Percentiles rank a stretch among this genome's conserved stretches.
Conservation (phyloP, 768 basidiomycete genomes). For the Amanita jacksonii region DNA sequence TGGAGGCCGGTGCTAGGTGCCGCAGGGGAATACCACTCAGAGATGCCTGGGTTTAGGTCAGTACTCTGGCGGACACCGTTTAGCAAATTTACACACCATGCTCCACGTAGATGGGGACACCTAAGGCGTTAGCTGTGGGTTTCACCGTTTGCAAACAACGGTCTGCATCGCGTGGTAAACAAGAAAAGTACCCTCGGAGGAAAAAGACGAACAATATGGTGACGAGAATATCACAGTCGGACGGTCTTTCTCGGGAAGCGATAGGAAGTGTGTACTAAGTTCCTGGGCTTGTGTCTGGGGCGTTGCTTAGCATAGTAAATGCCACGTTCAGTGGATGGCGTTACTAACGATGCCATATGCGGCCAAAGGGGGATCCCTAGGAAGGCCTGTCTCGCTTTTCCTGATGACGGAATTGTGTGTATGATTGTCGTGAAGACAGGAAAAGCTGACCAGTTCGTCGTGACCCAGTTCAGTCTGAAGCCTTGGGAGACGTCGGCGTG, state of each 20-base stretch:
- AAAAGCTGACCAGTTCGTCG: slow-evolving; percentile 46
- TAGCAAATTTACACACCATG: slow-evolving; percentile 41
- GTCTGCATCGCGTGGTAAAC: slow-evolving; percentile 32
- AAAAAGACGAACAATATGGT: slow-evolving; percentile 55
- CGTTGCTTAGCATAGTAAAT: background rate
- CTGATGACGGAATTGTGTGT: slow-evolving; percentile 24
- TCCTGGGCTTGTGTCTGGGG: slow-evolving; percentile 74
- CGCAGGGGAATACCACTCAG: slow-evolving; percentile 77
- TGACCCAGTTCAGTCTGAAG: slow-evolving; percentile 68
- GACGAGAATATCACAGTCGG: slow-evolving; percentile 81
- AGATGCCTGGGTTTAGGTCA: slow-evolving; percentile 35
- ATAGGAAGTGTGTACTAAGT: slow-evolving; percentile 52
- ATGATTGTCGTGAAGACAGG: background rate
- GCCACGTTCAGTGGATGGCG: background rate
- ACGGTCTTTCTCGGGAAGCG: slow-evolving; percentile 52
- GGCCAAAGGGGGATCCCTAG: slow-evolving; percentile 67
- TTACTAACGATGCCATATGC: slow-evolving; percentile 52
- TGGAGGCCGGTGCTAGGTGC: slow-evolving; percentile 59
- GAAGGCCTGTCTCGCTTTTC: slow-evolving; percentile 55
- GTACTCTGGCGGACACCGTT: background rate
- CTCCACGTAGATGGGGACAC: slow-evolving; percentile 66
- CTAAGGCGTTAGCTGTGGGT: slow-evolving; percentile 52
- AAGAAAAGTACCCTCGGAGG: background rate
- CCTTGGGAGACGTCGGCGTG: slow-evolving; percentile 30
- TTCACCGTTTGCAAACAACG: slow-evolving; percentile 79